Percentiles rank a stretch among this genome's conserved stretches.
Conservation (phyloP, 2,329 filamentous ascomycete species). For the Fusarium pseudoanthophilum region DNA sequence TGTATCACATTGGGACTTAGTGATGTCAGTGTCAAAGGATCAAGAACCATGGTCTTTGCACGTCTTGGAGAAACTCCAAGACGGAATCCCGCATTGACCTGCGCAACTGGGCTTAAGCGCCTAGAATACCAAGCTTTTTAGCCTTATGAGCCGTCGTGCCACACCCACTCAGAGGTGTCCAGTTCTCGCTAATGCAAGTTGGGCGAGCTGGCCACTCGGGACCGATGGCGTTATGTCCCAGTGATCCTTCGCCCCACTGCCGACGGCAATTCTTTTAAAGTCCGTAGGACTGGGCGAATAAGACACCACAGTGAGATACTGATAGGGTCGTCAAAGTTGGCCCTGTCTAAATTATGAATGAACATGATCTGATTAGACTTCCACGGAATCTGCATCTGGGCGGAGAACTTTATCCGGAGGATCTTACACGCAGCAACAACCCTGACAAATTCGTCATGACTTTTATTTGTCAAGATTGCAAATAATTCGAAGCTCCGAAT, state of each 20-base stretch:
- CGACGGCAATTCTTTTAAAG: neutral
- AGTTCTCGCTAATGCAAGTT: neutral
- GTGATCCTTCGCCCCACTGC: neutral
- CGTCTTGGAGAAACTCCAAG: neutral
- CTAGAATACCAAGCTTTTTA: neutral
- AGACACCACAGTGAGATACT: neutral
- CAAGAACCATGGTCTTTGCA: neutral
- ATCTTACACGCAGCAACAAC: neutral
- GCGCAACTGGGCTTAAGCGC: neutral
- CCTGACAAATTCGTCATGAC: neutral
- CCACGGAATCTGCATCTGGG: neutral
- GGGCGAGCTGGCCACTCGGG: neutral
- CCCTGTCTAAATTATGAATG: neutral
- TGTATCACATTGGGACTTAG: neutral
- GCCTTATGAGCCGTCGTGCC: neutral
- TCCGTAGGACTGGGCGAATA: neutral
- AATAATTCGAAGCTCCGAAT: no score
- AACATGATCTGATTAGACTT: neutral
- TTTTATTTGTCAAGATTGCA: neutral
- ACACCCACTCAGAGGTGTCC: fast-evolving
- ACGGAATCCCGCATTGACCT: neutral
- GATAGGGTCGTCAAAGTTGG: neutral
- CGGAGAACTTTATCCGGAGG: neutral
- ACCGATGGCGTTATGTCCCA: neutral
- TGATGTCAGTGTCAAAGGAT: neutral